A percentile compares a stretch with the other conserved stretches of the same genome.
phyloP scores from a whole-genome alignment of 1,139 yeast genomes.

The Suhomyces anneliseae region DNA sequence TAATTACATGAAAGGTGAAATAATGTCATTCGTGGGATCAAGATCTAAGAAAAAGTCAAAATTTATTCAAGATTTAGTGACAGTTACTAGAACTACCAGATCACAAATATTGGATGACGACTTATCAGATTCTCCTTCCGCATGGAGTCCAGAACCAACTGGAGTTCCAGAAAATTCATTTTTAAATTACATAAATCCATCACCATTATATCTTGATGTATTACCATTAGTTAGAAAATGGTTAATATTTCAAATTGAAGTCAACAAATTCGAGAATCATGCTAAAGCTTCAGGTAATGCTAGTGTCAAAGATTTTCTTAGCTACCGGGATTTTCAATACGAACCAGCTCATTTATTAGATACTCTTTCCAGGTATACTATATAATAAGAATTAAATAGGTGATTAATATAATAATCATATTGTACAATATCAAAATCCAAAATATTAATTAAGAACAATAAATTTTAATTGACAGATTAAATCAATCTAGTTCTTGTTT shows the following conservation, averaged over 20 bases:
- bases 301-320: conserved; percentile 31
- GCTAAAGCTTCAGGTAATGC: conserved; percentile 15
- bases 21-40: conserved; percentile 19
- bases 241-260: conserved; percentile 32
- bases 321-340: conserved; percentile 40
- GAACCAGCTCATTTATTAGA: conserved; percentile 12
- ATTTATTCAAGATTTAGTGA: conserved; percentile 19
- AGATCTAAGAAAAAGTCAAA: conserved; percentile 21
- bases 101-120: conserved; percentile 9
- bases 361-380: conserved; percentile 4
- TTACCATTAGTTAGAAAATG: conserved; percentile 37
- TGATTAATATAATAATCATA: not conserved
- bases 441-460: too few relatives aligned
- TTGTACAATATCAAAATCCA: not conserved
- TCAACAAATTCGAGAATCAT: conserved; percentile 28
- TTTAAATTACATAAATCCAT: conserved; percentile 15
- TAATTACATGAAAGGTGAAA: conserved; percentile 13
- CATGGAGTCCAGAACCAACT: conserved; percentile 15
- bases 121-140: not conserved
- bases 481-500: conserved; percentile 43
- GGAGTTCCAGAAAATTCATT: conserved; percentile 23
- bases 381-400: not conserved
- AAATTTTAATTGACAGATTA: conserved; percentile 11
- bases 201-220: conserved; percentile 26
- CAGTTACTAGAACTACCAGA: conserved; percentile 13